Conservation (phyloP, 768 basidiomycete species). For the Epithele typhae region DNA sequence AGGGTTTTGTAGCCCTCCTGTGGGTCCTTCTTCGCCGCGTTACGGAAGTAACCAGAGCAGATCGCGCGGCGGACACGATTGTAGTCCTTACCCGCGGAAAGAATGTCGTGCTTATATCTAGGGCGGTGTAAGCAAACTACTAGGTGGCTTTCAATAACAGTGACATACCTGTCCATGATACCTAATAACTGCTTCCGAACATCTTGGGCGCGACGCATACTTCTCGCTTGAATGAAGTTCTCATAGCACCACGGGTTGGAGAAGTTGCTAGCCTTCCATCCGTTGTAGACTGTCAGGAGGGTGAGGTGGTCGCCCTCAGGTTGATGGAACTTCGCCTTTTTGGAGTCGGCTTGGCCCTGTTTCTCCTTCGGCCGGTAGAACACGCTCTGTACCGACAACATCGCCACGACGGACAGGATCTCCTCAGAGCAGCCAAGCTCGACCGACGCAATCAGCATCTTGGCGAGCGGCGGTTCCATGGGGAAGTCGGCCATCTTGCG, state of each 20-base stretch:
- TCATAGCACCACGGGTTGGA: constrained; percentile 99
- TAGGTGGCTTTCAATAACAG: too few species aligned
- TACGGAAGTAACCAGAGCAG: constrained; percentile 95
- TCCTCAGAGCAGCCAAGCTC: constrained; percentile 98
- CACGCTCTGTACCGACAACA: constrained; percentile 94
- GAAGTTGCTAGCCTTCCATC: constrained; percentile 95
- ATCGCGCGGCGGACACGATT: constrained; percentile 93
- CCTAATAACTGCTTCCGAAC: constrained; percentile 95
- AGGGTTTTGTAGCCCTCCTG: constrained; percentile 98
- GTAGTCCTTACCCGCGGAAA: constrained; percentile 89
- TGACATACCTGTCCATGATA: constrained; percentile 91
- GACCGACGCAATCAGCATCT: constrained; percentile 97
- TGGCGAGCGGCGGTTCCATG: constrained; percentile 93
- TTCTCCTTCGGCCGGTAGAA: constrained; percentile 99
- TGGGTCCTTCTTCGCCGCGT: constrained; percentile 98
- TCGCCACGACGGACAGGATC: constrained; percentile 94
- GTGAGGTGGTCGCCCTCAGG: constrained; percentile 97
- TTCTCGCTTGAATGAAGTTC: constrained; percentile 97
- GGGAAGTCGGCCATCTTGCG: constrained; percentile 99
- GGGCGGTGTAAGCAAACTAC: neutral
- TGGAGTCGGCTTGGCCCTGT: constrained; percentile 97
- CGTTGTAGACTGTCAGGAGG: constrained; percentile 92
- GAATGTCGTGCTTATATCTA: constrained; percentile 95
- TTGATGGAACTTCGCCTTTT: constrained; percentile 99
- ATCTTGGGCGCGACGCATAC: constrained; percentile 96